Percentiles rank a stretch among this genome's conserved stretches.
phyloP scores from a whole-genome alignment of 169 alveolate species.

The Miamiensis avidus region DNA sequence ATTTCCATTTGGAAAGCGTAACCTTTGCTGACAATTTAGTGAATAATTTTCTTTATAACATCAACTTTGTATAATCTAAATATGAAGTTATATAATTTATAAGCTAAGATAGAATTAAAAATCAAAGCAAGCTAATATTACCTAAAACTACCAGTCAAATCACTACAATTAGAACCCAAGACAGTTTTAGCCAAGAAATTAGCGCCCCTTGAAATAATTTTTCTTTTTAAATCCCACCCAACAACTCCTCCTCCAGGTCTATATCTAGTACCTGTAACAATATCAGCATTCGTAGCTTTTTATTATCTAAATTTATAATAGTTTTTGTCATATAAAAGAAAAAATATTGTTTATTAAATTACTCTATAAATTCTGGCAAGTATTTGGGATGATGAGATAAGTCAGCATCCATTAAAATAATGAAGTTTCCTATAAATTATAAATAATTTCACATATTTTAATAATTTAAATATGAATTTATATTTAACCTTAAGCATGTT shows the following conservation, averaged over 20 bases:
- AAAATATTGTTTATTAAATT: not conserved
- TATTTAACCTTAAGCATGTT: conserved; percentile 35
- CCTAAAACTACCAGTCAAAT: conserved; percentile 94
- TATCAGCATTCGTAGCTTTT: conserved; percentile 88
- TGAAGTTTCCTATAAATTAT: conserved; percentile 81
- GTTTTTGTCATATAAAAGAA: conserved; percentile 91
- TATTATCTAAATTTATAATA: conserved; percentile 85
- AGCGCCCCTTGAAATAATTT: conserved; percentile 94
- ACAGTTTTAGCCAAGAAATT: conserved; percentile 83
- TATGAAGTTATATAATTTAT: not conserved
- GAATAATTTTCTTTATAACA: conserved; percentile 84
- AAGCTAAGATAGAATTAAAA: not conserved
- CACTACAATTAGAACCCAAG: conserved; percentile 69
- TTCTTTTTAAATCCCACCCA: conserved; percentile 95
- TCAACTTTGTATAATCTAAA: conserved; percentile 90
- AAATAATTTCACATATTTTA: too few relatives aligned
- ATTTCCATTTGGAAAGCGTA: conserved; percentile 98
- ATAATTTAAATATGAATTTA: not conserved
- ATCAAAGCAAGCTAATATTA: not conserved
- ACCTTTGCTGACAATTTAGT: conserved; percentile 87
- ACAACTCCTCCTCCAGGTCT: conserved; percentile 94
- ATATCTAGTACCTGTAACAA: conserved; percentile 97
- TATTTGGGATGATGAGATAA: conserved; percentile 93
- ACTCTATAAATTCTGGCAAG: conserved; percentile 33
- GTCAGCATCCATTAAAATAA: conserved; percentile 97